phyloP scores from a whole-genome alignment of 495 filamentous ascomycete genomes.

The Astrothelium subdiscretum region DNA sequence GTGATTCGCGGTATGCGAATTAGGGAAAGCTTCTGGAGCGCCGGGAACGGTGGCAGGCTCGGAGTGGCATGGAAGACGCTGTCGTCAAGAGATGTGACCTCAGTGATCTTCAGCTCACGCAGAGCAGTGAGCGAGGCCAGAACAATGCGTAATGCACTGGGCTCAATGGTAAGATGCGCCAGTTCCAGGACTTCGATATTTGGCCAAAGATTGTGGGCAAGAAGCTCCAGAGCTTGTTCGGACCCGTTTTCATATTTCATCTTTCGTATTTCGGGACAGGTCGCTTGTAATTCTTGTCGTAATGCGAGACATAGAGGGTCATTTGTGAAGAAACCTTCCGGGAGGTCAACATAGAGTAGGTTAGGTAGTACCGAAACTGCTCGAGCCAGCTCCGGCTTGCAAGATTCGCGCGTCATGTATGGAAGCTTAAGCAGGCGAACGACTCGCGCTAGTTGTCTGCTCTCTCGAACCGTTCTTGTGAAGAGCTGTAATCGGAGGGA shows the following conservation, averaged over 20 bases:
- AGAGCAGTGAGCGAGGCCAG: slow-evolving; percentile 55
- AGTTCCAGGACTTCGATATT: slow-evolving; percentile 75
- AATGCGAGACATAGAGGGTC: slow-evolving; percentile 62
- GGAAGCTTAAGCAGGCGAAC: slow-evolving; percentile 77
- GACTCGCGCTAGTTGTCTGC: slow-evolving; percentile 48
- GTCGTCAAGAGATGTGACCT: slow-evolving; percentile 61
- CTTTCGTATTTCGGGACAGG: slow-evolving; percentile 72
- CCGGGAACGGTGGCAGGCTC: slow-evolving; percentile 54
- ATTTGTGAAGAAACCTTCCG: slow-evolving; percentile 73
- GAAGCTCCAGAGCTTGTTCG: slow-evolving; percentile 62
- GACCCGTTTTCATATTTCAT: slow-evolving; percentile 75
- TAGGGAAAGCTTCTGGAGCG: slow-evolving; percentile 56
- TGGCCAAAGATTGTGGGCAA: slow-evolving; percentile 58
- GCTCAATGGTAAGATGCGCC: slow-evolving; percentile 58
- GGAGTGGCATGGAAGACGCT: slow-evolving; percentile 52
- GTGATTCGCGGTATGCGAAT: slow-evolving; percentile 58
- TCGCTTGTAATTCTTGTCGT: slow-evolving; percentile 69
- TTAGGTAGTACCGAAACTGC: slow-evolving; percentile 77
- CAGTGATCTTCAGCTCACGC: slow-evolving; percentile 57
- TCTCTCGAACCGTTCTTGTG: slow-evolving; percentile 67
- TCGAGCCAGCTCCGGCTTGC: slow-evolving; percentile 71
- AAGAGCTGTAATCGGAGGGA: slow-evolving; percentile 65
- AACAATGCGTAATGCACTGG: slow-evolving; percentile 54
- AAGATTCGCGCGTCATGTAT: slow-evolving; percentile 92
- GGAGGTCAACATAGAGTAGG: slow-evolving; percentile 82